phyloP scores from a whole-genome alignment of 768 basidiomycete genomes.

The Trametes maxima region DNA sequence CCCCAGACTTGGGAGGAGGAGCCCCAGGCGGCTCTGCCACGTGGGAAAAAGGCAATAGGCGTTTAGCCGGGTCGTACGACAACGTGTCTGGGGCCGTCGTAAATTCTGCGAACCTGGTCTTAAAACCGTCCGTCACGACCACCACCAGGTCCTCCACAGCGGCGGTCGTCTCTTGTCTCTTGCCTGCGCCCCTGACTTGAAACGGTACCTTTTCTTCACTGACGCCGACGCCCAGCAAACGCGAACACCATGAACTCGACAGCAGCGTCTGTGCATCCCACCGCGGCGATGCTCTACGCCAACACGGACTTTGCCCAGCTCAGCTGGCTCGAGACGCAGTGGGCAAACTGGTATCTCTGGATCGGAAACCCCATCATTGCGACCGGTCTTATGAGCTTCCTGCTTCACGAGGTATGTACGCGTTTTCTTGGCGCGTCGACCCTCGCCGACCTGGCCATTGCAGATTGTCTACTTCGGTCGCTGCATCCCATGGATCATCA shows the following conservation, averaged over 20 bases:
- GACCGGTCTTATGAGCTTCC: constrained; percentile 90
- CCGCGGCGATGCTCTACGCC: constrained; percentile 53
- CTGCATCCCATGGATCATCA: constrained; percentile 91
- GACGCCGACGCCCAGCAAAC: background rate
- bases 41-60: constrained; percentile 2
- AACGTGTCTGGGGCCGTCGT: background rate
- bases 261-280: constrained; percentile 22
- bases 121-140: constrained; percentile 12
- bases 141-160: background rate
- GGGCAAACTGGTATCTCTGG: constrained; percentile 85
- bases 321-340: constrained; percentile 74
- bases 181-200: background rate
- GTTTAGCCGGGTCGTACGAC: constrained; percentile 23
- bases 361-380: constrained; percentile 90
- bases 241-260: constrained; percentile 29
- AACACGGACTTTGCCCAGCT: constrained; percentile 61
- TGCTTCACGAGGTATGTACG: constrained; percentile 85
- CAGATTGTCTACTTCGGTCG: constrained; percentile 98
- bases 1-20: constrained; percentile 1
- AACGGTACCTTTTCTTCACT: background rate
- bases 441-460: background rate
- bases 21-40: constrained; percentile 3
- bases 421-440: background rate
- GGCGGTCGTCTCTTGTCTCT: constrained; percentile 13
- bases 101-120: constrained; percentile 5